Conservation (phyloP, 345 rosid genomes). For the Corymbia maculata region DNA sequence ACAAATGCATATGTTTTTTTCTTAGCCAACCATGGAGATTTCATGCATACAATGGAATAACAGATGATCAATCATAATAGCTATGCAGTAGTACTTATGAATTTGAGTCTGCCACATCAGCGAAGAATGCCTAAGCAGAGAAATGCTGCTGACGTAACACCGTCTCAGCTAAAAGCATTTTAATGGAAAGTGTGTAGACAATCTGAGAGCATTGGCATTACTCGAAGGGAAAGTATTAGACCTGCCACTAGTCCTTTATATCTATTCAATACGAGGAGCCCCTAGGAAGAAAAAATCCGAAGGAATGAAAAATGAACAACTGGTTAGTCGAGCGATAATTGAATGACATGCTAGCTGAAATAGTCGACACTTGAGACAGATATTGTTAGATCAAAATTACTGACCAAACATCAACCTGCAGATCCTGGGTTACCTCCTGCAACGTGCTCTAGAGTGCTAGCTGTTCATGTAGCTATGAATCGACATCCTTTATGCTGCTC, state of each 20-base stretch:
- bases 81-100: not conserved
- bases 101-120: not conserved
- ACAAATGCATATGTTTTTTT: not conserved
- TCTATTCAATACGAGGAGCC: not conserved
- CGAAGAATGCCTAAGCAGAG: not conserved
- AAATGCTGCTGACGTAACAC: not conserved
- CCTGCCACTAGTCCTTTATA: not conserved
- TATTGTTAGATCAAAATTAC: not conserved
- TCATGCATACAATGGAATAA: not conserved
- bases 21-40: not conserved
- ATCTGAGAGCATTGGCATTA: not conserved
- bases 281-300: not conserved
- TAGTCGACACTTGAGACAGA: not conserved
- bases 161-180: not conserved
- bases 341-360: not conserved
- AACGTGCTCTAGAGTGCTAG: not conserved
- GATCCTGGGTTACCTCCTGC: not conserved
- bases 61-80: not conserved
- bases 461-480: not conserved
- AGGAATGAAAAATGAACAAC: not conserved
- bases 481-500: not conserved
- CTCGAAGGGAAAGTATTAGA: not conserved
- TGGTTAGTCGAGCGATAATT: not conserved
- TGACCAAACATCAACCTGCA: not conserved
- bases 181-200: not conserved